These are phyloP conservation scores for Fusarium tuaranense DNA, from an alignment of 2,329 filamentous ascomycete genomes.

Conservation along the genomic window DNA sequence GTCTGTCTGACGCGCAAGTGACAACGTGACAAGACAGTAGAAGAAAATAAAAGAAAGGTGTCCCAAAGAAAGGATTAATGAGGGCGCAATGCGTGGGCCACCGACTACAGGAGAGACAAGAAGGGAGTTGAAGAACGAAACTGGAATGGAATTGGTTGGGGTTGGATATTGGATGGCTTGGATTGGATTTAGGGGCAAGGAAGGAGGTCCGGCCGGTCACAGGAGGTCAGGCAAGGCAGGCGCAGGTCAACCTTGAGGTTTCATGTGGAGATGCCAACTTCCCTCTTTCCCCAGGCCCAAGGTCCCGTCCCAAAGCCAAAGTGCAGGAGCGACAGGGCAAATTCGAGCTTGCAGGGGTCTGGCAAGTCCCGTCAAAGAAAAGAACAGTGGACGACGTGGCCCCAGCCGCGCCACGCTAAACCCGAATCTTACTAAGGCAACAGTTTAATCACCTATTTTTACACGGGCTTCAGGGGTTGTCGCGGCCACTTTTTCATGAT, in stretches of 20 bases:
- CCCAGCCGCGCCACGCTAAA: slow-evolving; percentile 28
- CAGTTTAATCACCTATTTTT: slow-evolving; percentile 22
- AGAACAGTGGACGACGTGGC: slow-evolving; percentile 36
- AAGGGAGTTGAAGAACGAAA: slow-evolving; percentile 25
- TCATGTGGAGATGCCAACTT: slow-evolving; percentile 9
- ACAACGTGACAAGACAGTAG: background rate
- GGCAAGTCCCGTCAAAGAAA: background rate
- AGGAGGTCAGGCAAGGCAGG: background rate
- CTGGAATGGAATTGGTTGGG: slow-evolving; percentile 35
- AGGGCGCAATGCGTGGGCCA: slow-evolving; percentile 3
- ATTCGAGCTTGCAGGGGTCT: slow-evolving; percentile 24
- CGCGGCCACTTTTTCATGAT: slow-evolving; percentile 20
- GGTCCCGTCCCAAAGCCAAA: background rate
- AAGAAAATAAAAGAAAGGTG: slow-evolving; percentile 7
- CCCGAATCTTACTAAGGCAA: slow-evolving; percentile 9
- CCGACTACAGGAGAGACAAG: slow-evolving; percentile 23
- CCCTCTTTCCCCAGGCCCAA: slow-evolving; percentile 13
- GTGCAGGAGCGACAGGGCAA: slow-evolving; percentile 5
- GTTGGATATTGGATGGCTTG: slow-evolving; percentile 36
- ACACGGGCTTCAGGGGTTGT: slow-evolving; percentile 26
- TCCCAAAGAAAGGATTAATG: slow-evolving; percentile 1
- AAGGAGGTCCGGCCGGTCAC: slow-evolving; percentile 35
- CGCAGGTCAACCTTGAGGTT: background rate
- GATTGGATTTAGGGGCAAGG: slow-evolving; percentile 37
- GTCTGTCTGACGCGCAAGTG: slow-evolving; percentile 17